Evolutionary conservation across 169 alveolate species (phyloP).

Genomic region (Cryptosporidium canis): DNA sequence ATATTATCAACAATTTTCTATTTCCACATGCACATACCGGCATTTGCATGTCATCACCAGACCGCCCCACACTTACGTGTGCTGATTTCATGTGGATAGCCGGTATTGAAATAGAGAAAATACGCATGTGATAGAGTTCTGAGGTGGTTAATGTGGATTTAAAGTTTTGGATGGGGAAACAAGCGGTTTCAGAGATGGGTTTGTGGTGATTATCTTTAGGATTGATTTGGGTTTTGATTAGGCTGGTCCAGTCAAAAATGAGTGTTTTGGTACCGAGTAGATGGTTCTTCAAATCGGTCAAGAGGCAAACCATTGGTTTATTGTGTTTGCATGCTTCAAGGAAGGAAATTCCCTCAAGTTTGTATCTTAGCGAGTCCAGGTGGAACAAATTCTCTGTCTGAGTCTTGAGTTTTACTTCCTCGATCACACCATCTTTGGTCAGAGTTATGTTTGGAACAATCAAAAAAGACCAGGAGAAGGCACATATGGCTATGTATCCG

Average conservation of each 20-base stretch:
- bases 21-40: background rate
- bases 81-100: background rate
- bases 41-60: background rate
- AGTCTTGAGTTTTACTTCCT: background rate
- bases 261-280: background rate
- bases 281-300: background rate
- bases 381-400: background rate
- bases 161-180: background rate
- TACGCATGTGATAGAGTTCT: background rate
- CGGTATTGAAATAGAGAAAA: constrained; percentile 3
- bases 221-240: background rate
- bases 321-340: background rate
- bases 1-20: background rate
- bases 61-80: constrained; percentile 1
- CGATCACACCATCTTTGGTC: background rate
- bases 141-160: background rate
- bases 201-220: constrained; percentile 7
- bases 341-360: constrained; percentile 2
- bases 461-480: background rate
- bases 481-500: constrained; percentile 16
- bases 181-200: background rate
- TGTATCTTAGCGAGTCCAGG: constrained; percentile 1
- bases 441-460: constrained; percentile 9
- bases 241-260: constrained; percentile 13
- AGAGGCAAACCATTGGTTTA: background rate